These are phyloP conservation scores for Xanthoconium stramineum DNA, from an alignment of 768 basidiomycete species.

Conservation along the genomic window DNA sequence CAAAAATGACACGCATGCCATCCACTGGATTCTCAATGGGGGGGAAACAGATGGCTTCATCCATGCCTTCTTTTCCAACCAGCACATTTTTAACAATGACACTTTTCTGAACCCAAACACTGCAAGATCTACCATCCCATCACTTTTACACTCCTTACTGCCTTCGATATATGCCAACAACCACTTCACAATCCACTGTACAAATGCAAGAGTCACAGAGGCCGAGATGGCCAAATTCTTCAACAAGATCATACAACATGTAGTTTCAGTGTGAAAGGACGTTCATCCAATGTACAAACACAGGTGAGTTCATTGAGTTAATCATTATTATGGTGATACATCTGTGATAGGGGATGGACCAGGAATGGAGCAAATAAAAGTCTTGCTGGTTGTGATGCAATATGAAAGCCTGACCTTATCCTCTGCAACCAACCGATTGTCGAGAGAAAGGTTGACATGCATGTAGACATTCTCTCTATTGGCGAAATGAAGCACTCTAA, in stretches of 20 bases:
- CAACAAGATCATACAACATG: background rate
- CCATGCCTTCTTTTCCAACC: background rate
- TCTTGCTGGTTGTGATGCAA: background rate
- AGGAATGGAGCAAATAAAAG: background rate
- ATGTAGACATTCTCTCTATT: background rate
- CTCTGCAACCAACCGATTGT: background rate
- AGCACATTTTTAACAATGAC: background rate
- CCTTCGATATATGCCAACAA: background rate
- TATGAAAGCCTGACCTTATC: background rate
- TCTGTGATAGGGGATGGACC: background rate
- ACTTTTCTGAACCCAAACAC: background rate
- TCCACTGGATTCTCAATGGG: background rate
- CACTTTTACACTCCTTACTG: background rate
- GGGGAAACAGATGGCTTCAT: background rate
- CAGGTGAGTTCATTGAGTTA: background rate
- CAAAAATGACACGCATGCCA: background rate
- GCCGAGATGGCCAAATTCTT: background rate
- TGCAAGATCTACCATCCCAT: background rate
- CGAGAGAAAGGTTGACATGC: background rate
- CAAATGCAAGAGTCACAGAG: background rate
- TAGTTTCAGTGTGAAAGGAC: no score
- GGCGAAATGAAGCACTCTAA: no score
- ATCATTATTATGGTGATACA: background rate
- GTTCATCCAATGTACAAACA: background rate
- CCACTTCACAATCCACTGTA: background rate